Percentiles rank a stretch among this genome's conserved stretches.
phyloP scores from a whole-genome alignment of 176 grass and related monocot species.

The Tillandsia leiboldiana region DNA sequence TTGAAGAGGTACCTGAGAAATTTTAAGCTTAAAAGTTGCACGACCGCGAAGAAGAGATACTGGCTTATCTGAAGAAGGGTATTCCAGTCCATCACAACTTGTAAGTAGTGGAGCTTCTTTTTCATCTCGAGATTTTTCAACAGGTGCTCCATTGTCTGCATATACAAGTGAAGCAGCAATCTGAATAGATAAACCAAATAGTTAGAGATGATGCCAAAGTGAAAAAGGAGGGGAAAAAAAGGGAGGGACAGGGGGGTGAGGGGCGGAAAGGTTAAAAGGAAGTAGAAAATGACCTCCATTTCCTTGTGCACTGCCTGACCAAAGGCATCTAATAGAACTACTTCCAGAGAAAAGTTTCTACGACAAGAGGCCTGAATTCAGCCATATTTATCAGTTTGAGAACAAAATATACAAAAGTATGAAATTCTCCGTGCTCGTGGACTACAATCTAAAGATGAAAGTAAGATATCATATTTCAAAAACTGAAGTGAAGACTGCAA shows the following conservation, averaged over 20 bases:
- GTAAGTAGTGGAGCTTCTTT: constrained; percentile 74
- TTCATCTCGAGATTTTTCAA: constrained; percentile 85
- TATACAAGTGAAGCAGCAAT: constrained; percentile 78
- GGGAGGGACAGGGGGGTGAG: not conserved
- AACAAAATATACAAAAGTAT: not conserved
- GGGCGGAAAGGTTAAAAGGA: constrained; percentile 7
- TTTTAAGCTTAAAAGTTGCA: constrained; percentile 83
- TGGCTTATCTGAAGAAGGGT: constrained; percentile 58
- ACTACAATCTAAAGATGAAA: too few species aligned
- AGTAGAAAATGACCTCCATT: constrained; percentile 43
- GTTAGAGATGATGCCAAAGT: not conserved
- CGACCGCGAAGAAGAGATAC: constrained; percentile 59
- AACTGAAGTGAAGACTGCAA: too few species aligned
- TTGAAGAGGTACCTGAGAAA: constrained; percentile 61
- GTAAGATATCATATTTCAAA: too few species aligned
- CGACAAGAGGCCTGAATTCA: constrained; percentile 78
- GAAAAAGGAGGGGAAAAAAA: constrained; percentile 4
- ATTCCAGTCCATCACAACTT: constrained; percentile 82
- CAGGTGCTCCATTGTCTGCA: constrained; percentile 63
- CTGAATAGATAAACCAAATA: constrained; percentile 29
- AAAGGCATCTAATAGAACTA: constrained; percentile 57
- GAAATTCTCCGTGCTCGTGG: too few species aligned
- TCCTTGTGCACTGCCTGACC: constrained; percentile 59
- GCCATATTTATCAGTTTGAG: not conserved
- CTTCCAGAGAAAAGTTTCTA: constrained; percentile 80